Evolutionary conservation across 345 rosid genomes (phyloP).

Genomic region (Cardamine resedifolia): DNA sequence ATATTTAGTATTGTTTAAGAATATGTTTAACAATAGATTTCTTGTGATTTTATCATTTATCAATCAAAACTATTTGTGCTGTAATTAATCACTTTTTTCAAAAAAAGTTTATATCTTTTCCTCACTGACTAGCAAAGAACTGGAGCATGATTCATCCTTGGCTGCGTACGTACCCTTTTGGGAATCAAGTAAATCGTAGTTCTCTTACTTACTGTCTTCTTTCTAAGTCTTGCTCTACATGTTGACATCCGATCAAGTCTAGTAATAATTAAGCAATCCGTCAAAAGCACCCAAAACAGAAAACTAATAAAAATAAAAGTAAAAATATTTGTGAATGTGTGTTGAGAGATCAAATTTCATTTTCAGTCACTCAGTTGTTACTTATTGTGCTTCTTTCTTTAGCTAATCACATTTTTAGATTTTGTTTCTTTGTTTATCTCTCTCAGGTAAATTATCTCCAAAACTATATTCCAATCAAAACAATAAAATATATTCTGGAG

Average conservation of each 20-base stretch:
- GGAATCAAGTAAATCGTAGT: no score
- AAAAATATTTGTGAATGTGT: background rate
- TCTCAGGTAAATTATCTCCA: background rate
- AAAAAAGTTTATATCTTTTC: no score
- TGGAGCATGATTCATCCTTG: no score
- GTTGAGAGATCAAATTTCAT: constrained; percentile 7
- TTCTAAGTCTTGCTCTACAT: no score
- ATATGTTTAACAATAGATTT: background rate
- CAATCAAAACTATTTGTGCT: background rate
- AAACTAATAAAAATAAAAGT: background rate
- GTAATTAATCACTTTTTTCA: no score
- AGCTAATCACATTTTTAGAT: constrained; percentile 11
- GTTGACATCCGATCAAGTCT: no score
- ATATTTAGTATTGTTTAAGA: background rate
- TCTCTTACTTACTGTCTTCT: no score
- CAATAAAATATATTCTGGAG: background rate
- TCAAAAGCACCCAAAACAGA: background rate
- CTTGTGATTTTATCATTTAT: background rate
- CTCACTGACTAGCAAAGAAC: no score
- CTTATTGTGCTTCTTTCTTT: constrained; percentile 18
- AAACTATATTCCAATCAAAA: background rate
- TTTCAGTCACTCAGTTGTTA: background rate
- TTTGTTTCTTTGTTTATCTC: background rate
- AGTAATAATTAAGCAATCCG: no score
- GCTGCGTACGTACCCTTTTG: no score